phyloP scores from a whole-genome alignment of 2,329 filamentous ascomycete genomes.

The Alternaria ethzedia region DNA sequence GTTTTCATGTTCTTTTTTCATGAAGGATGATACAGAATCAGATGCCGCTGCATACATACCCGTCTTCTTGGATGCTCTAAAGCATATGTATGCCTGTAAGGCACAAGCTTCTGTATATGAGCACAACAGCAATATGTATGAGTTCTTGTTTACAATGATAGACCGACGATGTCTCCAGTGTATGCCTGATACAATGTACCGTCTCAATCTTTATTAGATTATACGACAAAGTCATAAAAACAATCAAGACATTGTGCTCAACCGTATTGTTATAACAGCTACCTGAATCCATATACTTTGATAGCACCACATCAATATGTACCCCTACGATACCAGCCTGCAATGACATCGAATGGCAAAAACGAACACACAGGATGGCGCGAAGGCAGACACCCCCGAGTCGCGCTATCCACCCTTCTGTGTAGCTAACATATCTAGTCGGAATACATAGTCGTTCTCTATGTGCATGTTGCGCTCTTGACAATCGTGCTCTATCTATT shows the following conservation, averaged over 20 bases:
- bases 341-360: neutral
- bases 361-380: neutral
- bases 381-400: neutral
- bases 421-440: neutral
- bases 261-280: neutral
- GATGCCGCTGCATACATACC: neutral
- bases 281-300: neutral
- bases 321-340: neutral
- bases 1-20: neutral
- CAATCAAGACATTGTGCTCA: neutral
- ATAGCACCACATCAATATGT: neutral
- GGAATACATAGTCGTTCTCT: neutral
- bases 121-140: neutral
- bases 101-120: neutral
- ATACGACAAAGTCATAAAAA: neutral
- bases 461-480: neutral
- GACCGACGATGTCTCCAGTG: neutral
- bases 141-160: neutral
- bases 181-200: neutral
- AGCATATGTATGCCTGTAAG: neutral
- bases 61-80: neutral
- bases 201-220: neutral
- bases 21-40: neutral
- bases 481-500: neutral
- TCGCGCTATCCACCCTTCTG: neutral